These are phyloP conservation scores for Saccharomycopsis capsularis DNA, from an alignment of 805 yeast genomes.

Conservation along the genomic window DNA sequence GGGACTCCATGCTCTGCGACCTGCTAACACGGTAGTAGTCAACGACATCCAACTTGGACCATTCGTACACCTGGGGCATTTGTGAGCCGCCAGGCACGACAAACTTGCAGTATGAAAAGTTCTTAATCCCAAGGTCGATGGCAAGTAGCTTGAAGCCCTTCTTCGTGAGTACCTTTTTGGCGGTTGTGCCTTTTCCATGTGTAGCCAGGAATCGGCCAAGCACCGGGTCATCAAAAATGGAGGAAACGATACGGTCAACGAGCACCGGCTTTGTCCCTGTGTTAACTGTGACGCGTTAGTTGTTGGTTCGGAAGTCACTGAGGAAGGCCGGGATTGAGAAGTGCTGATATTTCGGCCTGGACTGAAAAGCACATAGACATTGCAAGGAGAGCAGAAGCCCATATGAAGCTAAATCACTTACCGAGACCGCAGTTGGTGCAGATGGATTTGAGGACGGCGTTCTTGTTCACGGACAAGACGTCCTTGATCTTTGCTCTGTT, in stretches of 20 bases:
- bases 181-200: neutral
- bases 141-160: constrained; percentile 3
- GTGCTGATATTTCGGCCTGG: no score
- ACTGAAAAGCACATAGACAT: no score
- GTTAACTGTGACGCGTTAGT: no score
- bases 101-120: constrained; percentile 20
- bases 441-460: neutral
- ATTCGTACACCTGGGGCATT: constrained; percentile 12
- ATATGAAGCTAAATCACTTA: no score
- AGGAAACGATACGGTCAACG: no score
- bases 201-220: neutral
- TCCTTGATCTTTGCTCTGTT: neutral
- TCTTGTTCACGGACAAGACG: neutral
- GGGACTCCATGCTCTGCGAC: neutral
- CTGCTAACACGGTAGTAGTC: neutral
- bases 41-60: constrained; percentile 15
- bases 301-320: no score
- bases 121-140: constrained; percentile 19
- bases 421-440: neutral
- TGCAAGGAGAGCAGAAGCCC: no score
- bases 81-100: neutral
- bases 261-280: neutral
- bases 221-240: no score
- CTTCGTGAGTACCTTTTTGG: no score
- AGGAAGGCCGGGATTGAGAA: no score